Evolutionary conservation across 2,329 filamentous ascomycete species (phyloP).

Genomic region (Aureobasidium namibiae): DNA sequence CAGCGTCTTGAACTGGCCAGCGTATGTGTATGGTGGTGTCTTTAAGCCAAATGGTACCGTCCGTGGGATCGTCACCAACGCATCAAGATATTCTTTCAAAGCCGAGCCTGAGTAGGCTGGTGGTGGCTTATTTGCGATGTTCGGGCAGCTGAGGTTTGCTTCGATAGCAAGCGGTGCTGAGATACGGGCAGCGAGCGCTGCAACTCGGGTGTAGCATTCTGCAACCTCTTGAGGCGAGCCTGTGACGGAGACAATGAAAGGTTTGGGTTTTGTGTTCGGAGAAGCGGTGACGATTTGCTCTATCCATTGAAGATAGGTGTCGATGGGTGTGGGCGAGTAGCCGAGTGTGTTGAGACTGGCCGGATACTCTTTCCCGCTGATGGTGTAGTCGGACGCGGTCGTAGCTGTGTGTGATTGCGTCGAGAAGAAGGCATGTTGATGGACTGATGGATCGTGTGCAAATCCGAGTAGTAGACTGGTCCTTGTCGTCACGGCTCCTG

Average conservation of each 20-base stretch:
- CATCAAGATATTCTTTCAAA: slow-evolving; percentile 48
- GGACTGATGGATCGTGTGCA: slow-evolving; percentile 48
- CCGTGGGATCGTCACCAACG: slow-evolving; percentile 28
- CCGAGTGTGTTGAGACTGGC: slow-evolving; percentile 59
- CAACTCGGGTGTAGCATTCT: slow-evolving; percentile 47
- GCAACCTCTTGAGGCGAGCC: slow-evolving; percentile 52
- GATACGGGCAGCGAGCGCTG: slow-evolving; percentile 24
- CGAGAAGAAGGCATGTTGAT: slow-evolving; percentile 62
- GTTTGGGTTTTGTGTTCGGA: slow-evolving; percentile 45
- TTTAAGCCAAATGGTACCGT: slow-evolving; percentile 56
- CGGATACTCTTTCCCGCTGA: slow-evolving; percentile 11
- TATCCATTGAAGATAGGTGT: slow-evolving; percentile 52
- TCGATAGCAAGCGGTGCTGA: slow-evolving; percentile 57
- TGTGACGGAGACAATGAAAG: slow-evolving; percentile 63
- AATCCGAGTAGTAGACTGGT: slow-evolving; percentile 62
- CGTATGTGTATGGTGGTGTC: slow-evolving; percentile 67
- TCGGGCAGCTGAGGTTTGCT: slow-evolving; percentile 71
- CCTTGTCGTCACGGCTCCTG: slow-evolving; percentile 66
- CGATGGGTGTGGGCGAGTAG: slow-evolving; percentile 58
- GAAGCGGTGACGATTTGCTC: slow-evolving; percentile 42
- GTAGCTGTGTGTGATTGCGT: slow-evolving; percentile 27
- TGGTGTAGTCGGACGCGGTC: neutral
- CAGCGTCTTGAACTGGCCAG: slow-evolving; percentile 54
- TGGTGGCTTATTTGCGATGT: slow-evolving; percentile 60
- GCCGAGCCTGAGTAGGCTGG: slow-evolving; percentile 56